A percentile compares a stretch with the other conserved stretches of the same genome.
phyloP scores from a whole-genome alignment of 2,329 filamentous ascomycete species.

The Cyanodermella asteris region DNA sequence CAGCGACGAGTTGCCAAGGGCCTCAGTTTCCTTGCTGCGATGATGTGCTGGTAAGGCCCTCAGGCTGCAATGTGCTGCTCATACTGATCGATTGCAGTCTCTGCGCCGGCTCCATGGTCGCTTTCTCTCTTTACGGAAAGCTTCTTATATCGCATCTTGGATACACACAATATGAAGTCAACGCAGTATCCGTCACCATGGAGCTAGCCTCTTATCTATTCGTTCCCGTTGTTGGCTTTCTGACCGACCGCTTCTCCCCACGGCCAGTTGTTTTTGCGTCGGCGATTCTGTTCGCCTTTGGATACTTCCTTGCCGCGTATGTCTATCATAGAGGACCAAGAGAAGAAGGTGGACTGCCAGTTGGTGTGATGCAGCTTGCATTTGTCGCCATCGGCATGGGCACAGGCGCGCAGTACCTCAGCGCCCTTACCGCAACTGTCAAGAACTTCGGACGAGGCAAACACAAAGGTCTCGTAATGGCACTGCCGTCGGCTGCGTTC shows the following conservation, averaged over 20 bases:
- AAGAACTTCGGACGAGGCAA: slow-evolving; percentile 92
- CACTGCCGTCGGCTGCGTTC: slow-evolving; percentile 77
- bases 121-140: slow-evolving; percentile 84
- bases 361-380: slow-evolving; percentile 62
- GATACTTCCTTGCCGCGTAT: slow-evolving; percentile 65
- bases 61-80: neutral
- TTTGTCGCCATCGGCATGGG: slow-evolving; percentile 67
- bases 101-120: slow-evolving; percentile 76
- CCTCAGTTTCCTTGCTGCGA: slow-evolving; percentile 36
- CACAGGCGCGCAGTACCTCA: slow-evolving; percentile 75
- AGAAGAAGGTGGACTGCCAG: slow-evolving; percentile 37
- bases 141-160: slow-evolving; percentile 68
- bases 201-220: slow-evolving; percentile 79
- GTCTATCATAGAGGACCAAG: slow-evolving; percentile 44
- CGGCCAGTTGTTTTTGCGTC: slow-evolving; percentile 53
- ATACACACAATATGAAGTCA: slow-evolving; percentile 84
- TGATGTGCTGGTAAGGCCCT: slow-evolving; percentile 30
- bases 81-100: slow-evolving; percentile 22
- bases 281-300: slow-evolving; percentile 50
- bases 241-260: slow-evolving; percentile 76
- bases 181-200: slow-evolving; percentile 67
- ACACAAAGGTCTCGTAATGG: slow-evolving; percentile 71
- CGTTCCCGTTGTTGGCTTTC: slow-evolving; percentile 72
- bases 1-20: slow-evolving; percentile 30
- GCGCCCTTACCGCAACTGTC: slow-evolving; percentile 80